Evolutionary conservation across 352 stramenopile species (phyloP).

Genomic region (Phytophthora foliorum): DNA sequence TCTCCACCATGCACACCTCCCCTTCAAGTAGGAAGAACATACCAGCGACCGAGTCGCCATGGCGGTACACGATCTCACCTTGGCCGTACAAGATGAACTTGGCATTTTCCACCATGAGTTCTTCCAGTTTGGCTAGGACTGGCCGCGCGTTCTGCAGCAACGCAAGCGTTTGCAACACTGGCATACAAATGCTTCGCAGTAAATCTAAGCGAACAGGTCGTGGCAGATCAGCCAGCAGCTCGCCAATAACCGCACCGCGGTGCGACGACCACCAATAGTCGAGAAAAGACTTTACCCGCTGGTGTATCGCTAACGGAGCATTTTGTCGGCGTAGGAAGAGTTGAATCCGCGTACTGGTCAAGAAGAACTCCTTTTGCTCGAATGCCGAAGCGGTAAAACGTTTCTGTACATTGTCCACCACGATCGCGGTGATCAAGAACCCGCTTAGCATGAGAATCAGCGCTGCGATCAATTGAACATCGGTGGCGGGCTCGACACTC

Average conservation of each 20-base stretch:
- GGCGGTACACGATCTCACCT: conserved; percentile 58
- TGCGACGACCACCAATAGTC: conserved; percentile 76
- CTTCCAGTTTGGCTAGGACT: conserved; percentile 41
- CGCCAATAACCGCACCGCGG: conserved; percentile 52
- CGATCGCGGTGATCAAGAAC: conserved; percentile 48
- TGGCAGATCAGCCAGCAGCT: conserved; percentile 57
- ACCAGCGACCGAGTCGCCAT: conserved; percentile 61
- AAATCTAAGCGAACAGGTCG: conserved; percentile 54
- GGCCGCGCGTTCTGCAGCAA: conserved; percentile 43
- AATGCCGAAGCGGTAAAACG: conserved; percentile 55
- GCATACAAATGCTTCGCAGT: conserved; percentile 48
- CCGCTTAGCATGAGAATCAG: conserved; percentile 56
- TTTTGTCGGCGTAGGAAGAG: conserved; percentile 61
- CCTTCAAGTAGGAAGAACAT: conserved; percentile 69
- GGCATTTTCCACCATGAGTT: conserved; percentile 52
- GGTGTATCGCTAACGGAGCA: conserved; percentile 50
- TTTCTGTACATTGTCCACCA: conserved; percentile 64
- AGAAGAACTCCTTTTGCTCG: conserved; percentile 68
- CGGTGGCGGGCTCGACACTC: conserved; percentile 50
- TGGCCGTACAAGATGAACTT: conserved; percentile 66
- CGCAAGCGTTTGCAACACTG: conserved; percentile 52
- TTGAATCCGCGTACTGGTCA: conserved; percentile 55
- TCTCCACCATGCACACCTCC: conserved; percentile 47
- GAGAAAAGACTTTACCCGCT: conserved; percentile 63
- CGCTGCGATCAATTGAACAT: conserved; percentile 41